Percentiles rank a stretch among this genome's conserved stretches.
Evolutionary conservation across 2,329 filamentous ascomycete species (phyloP).

Genomic region (Escovopsis weberi): DNA sequence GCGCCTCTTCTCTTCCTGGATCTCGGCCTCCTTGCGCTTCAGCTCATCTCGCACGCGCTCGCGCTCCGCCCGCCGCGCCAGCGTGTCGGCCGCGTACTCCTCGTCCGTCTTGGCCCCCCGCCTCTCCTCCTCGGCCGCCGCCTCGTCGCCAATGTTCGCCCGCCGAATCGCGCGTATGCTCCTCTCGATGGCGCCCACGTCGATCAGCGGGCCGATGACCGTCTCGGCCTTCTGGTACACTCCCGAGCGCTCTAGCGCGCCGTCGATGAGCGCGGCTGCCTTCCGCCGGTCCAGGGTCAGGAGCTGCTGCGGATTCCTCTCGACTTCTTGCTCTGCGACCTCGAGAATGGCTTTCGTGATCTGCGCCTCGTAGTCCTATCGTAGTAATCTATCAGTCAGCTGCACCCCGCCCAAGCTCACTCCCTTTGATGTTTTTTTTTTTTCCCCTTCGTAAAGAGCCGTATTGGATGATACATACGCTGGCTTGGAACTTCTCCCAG

Average conservation of each 20-base stretch:
- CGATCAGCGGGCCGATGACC: constrained; percentile 53
- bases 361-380: constrained; percentile 53
- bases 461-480: constrained; percentile 31
- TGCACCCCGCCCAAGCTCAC: not conserved
- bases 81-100: constrained; percentile 55
- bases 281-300: constrained; percentile 61
- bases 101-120: constrained; percentile 60
- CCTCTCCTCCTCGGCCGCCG: constrained; percentile 47
- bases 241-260: constrained; percentile 60
- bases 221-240: constrained; percentile 59
- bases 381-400: not conserved
- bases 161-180: constrained; percentile 54
- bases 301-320: constrained; percentile 56
- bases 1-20: constrained; percentile 46
- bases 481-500: constrained; percentile 59
- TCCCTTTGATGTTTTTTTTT: not conserved
- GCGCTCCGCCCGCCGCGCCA: constrained; percentile 43
- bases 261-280: constrained; percentile 61
- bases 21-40: constrained; percentile 41
- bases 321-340: constrained; percentile 59
- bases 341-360: constrained; percentile 53
- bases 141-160: constrained; percentile 54
- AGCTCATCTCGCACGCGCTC: constrained; percentile 47
- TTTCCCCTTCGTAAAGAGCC: not conserved
- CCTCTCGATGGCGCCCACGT: constrained; percentile 51